Percentiles rank a stretch among this genome's conserved stretches.
Conservation (phyloP, 2,329 filamentous ascomycete species). For the Fusarium nurragi region DNA sequence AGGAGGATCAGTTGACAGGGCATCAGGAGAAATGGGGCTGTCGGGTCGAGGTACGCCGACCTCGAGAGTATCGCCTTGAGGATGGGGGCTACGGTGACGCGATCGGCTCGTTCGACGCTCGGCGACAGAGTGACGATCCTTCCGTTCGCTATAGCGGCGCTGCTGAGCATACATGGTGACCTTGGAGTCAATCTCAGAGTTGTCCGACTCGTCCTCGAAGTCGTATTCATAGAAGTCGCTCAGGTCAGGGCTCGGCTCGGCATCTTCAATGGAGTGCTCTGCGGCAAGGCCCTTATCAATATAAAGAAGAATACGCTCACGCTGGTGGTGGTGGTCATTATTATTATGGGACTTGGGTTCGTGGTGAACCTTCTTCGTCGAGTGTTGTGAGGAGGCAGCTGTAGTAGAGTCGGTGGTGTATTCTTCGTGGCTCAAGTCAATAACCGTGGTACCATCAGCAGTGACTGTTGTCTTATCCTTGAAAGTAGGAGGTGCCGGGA, state of each 20-base stretch:
- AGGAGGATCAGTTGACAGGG: conserved; percentile 43
- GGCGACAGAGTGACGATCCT: conserved; percentile 12
- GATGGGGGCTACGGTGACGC: conserved; percentile 1
- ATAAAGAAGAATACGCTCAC: conserved; percentile 44
- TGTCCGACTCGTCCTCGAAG: conserved; percentile 44
- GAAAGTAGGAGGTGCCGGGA: conserved; percentile 48
- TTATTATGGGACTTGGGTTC: conserved; percentile 15
- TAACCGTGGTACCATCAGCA: conserved; percentile 39
- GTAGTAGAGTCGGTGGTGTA: background rate
- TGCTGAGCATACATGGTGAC: conserved; percentile 28
- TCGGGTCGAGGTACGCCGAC: conserved; percentile 54
- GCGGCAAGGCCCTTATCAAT: conserved; percentile 43
- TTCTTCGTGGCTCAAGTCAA: conserved; percentile 37
- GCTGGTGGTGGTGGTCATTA: conserved; percentile 28
- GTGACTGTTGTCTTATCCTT: conserved; percentile 41
- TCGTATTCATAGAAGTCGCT: conserved; percentile 54
- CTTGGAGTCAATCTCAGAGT: conserved; percentile 28
- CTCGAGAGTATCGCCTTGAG: conserved; percentile 24
- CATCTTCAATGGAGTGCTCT: conserved; percentile 39
- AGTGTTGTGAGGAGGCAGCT: conserved; percentile 1
- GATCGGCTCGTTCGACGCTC: conserved; percentile 27
- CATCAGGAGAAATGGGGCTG: conserved; percentile 51
- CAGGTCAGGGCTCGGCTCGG: conserved; percentile 51
- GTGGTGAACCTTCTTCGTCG: conserved; percentile 23
- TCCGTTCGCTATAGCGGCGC: conserved; percentile 18